Base-by-base conservation (phyloP, 306 rosid genomes). In the Lathyrus aphaca region DNA sequence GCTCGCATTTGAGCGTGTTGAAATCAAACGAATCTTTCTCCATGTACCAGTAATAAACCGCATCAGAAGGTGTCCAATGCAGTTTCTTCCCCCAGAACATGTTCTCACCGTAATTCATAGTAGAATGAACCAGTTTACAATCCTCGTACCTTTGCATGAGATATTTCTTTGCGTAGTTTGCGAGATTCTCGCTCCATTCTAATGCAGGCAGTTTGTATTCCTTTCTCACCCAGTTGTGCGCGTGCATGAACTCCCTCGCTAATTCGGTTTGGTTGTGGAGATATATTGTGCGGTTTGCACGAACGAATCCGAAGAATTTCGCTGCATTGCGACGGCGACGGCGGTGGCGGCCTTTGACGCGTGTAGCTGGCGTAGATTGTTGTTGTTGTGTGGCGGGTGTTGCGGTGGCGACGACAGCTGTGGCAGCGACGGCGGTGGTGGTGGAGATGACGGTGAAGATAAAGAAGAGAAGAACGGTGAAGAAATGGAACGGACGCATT, bases 211-310 rank as follows among this genome's bases (percentile, higher is more conserved):
- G 60, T 0, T 74, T 45, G 80, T 59, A 69, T 0, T 25, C 14
- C 0, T 0, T 13, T 63, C 97, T 48, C 3, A 82, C 72, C 79
- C 73, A 55, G 32, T 91, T 91, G 78, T 91, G 96, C 2, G 91
- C 86, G 1, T 7, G 16, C 0, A 88, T 15, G 76, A 88, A 86
- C 70, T 88, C 85, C 0, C 76, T 78, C 4, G 56, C 66, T 14
- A 69, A 16, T 10, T 1, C 12, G 0, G 54, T 27, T 13, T 18
- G 51, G 42, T n/a, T 61, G 0, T 9, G n/a, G 4, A 12, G 56
- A 13, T 5, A 11, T 0, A 1, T 0, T 2, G 29, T 17, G 3
- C 0, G 0, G 3, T 0, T 66, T 1, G 0, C 1, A 0, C 71
- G 46, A 3, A 45, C 12, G 5, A 16, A 81, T 3, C 85, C 85